Base-by-base conservation (phyloP, 805 yeast species). In the Barnettozyma vustinii region DNA sequence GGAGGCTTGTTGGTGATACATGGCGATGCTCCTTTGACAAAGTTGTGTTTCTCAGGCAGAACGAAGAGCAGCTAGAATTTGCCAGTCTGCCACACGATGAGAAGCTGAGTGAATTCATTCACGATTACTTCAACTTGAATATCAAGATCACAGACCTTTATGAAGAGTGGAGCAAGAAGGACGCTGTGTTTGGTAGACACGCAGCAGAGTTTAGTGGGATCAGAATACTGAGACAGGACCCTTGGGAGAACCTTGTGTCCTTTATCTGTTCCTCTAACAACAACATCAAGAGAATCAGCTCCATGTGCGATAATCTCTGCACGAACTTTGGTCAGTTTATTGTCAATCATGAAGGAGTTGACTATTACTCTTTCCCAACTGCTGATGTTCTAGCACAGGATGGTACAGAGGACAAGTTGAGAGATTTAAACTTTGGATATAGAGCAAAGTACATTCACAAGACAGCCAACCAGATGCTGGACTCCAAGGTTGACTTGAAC, bases 261-360 rank as follows among this genome's bases (percentile, higher is more conserved):
- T 94, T 92, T 55, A 94, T 94, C 10, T 94, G 98, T 67, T 88
- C 96, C 2, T 83, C 96, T n/a, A 94, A 94, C 65, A 94, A 94
- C 67, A 94, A 94, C 60, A 94, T 94, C 47, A 89, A 92, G 60
- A 74, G 99, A 35, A 94, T 94, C 42, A 85, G 96, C 2, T 84
- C 84, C 58, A 90, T 94, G 96, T 94, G 97, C 64, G 88, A 87
- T 54, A 75, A 76, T 42, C 68, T 94, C 35, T 84, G 96, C 60
- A 58, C 68, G 1, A 74, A 84, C 49, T 91, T 79, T 62, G 98
- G 98, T 6, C 68, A 73, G 3, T 72, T 67, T 44, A 66, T 92
- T 20, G 79, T 73, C 5, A 69, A 70, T 3, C 70, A 73, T 53
- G 78, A 80, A 26, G 86, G 81, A 1, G 58, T 74, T 10, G 67